phyloP scores from a whole-genome alignment of 257 asterid genomes.

The Striga asiatica region DNA sequence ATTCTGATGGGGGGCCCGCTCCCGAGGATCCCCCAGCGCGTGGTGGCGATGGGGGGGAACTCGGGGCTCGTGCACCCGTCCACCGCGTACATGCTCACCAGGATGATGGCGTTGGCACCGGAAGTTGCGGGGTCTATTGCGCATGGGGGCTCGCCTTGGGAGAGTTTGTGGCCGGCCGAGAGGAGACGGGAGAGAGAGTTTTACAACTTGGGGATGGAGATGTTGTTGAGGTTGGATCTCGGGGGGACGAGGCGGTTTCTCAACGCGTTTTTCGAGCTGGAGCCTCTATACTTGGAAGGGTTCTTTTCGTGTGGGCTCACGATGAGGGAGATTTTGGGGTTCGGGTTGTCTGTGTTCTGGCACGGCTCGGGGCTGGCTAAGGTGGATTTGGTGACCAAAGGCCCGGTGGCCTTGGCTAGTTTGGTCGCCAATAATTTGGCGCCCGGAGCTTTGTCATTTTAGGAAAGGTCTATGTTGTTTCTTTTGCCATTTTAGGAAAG shows the following conservation, averaged over 20 bases:
- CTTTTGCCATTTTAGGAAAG: too few relatives aligned
- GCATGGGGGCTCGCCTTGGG: constrained; percentile 86
- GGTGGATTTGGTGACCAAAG: constrained; percentile 57
- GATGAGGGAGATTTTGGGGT: constrained; percentile 44
- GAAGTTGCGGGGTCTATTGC: constrained; percentile 44
- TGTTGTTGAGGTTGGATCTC: constrained; percentile 64
- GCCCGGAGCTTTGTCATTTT: constrained; percentile 41
- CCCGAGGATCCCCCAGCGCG: constrained; percentile 63
- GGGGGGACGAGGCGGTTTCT: constrained; percentile 58
- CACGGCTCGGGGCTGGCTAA: constrained; percentile 49
- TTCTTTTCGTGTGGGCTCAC: constrained; percentile 66
- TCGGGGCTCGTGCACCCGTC: constrained; percentile 84
- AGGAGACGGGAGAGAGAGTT: constrained; percentile 51
- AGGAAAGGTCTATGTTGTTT: too few relatives aligned
- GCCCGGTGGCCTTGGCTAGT: constrained; percentile 56
- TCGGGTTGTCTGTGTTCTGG: constrained; percentile 52
- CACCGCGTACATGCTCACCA: constrained; percentile 72
- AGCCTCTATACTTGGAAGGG: constrained; percentile 77
- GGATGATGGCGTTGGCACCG: constrained; percentile 51
- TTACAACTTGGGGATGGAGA: constrained; percentile 81
- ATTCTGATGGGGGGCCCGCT: constrained; percentile 94
- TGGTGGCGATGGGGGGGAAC: constrained; percentile 79
- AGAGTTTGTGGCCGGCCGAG: constrained; percentile 73
- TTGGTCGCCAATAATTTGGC: constrained; percentile 70
- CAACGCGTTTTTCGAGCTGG: constrained; percentile 74